Evolutionary conservation across 257 asterid species (phyloP), one percentile per base, ranked within the genome.

Genomic region (Solanum neorickii): DNA sequence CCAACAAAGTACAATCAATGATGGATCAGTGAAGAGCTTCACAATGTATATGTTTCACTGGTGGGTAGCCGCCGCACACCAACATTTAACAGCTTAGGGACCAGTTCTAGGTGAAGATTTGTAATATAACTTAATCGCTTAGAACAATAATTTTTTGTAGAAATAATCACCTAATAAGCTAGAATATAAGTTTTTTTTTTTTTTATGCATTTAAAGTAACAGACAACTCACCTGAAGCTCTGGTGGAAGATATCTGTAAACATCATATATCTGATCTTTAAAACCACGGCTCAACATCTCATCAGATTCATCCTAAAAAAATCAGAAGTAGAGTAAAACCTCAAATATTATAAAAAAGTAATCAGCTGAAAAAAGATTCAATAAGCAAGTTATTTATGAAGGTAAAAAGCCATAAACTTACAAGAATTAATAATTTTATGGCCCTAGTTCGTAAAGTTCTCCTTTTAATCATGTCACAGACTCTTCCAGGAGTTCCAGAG

Each of bases 401-500:
- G 85, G 70, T 82, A 60, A 31, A 14, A 31, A 59, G 46, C 74
- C 86, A 80, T 41, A 7, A 78, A 89, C 98, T 89, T 86, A 97
- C 99, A 91, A 97, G 92, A 87, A 97, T 87, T 18, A 97, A 88
- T 86, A 97, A 70, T 87, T 96, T 97, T 87, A 97, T 97, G 84
- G 98, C 88, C 89, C 99, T 91, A 52, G 99, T 97, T 59, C 98
- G 91, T 69, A 96, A 87, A n/a, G 96, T 94, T 92, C 98, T 97
- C 91, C 99, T 94, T 93, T 97, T 96, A 84, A 97, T 97, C 99
- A 97, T 97, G 89, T 97, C 99, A 87, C 96, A 92, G 21, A 97
- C 99, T 92, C 99, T 93, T 18, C 99, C 99, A 47, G 99, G 99
- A n/a, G 99, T 96, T 84, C 99, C 99, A 7, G 99, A 97, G 75